Percentiles rank a stretch among this genome's conserved stretches.
Conservation (phyloP, 805 yeast genomes). For the Wickerhamiella azymoides region DNA sequence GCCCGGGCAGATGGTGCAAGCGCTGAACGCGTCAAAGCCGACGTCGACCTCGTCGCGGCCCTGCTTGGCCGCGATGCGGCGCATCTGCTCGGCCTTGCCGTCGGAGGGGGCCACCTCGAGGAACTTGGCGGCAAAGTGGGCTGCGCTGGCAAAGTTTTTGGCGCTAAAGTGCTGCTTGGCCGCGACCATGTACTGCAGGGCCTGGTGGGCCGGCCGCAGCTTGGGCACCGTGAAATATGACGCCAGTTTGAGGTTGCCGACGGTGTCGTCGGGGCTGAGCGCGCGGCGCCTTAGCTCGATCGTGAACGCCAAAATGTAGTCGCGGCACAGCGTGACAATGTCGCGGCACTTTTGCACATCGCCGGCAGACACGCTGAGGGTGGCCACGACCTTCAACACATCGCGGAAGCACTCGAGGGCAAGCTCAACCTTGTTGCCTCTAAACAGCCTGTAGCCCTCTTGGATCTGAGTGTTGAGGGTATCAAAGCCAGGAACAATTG, state of each 20-base stretch:
- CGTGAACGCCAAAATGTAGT: conserved; percentile 82
- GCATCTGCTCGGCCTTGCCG: conserved; percentile 67
- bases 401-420: conserved; percentile 72
- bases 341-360: conserved; percentile 66
- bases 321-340: conserved; percentile 61
- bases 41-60: conserved; percentile 83
- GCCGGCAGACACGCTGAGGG: conserved; percentile 56
- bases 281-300: conserved; percentile 83
- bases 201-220: conserved; percentile 68
- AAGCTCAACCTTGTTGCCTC: conserved; percentile 65
- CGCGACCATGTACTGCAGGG: conserved; percentile 86
- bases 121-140: conserved; percentile 78
- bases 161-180: conserved; percentile 82
- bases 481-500: conserved; percentile 64
- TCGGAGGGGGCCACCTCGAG: conserved; percentile 58
- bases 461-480: conserved; percentile 45
- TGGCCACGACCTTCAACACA: conserved; percentile 60
- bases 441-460: conserved; percentile 71
- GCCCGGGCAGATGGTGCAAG: conserved; percentile 78
- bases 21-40: conserved; percentile 85
- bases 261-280: conserved; percentile 46
- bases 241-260: conserved; percentile 86
- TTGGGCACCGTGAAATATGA: conserved; percentile 85
- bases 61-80: conserved; percentile 63
- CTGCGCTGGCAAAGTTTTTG: conserved; percentile 78